Conservation (phyloP, 352 stramenopile genomes). For the Globisporangium heterothallicum region DNA sequence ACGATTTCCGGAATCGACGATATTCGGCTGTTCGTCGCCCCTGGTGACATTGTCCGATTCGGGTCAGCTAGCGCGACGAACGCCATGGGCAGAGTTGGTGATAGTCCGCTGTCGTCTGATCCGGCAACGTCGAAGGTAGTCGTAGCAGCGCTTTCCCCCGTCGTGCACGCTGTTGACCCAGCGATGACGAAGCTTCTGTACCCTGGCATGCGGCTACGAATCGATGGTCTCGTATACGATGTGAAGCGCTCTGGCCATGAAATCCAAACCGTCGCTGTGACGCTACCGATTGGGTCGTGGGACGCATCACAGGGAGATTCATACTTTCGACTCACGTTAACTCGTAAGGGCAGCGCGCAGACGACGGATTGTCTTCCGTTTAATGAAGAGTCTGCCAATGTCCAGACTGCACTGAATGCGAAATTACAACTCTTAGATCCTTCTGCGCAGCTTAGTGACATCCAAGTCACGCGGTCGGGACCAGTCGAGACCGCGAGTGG, state of each 20-base stretch:
- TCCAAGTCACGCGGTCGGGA: slow-evolving; percentile 51
- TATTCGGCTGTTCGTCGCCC: slow-evolving; percentile 58
- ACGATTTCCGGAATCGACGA: slow-evolving; percentile 46
- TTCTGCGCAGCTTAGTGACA: slow-evolving; percentile 20
- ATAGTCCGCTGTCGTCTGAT: slow-evolving; percentile 47
- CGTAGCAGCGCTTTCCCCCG: slow-evolving; percentile 37
- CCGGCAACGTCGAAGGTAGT: slow-evolving; percentile 44
- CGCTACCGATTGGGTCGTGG: slow-evolving; percentile 27
- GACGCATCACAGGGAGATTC: slow-evolving; percentile 1
- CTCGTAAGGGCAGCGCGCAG: slow-evolving; percentile 21
- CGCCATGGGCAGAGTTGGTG: slow-evolving; percentile 56
- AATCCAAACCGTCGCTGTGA: slow-evolving; percentile 74
- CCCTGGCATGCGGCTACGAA: slow-evolving; percentile 78
- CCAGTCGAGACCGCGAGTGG: slow-evolving; percentile 25
- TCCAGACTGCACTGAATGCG: slow-evolving; percentile 23
- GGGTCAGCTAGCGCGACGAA: slow-evolving; percentile 31
- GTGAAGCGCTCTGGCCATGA: slow-evolving; percentile 88
- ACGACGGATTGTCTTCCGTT: slow-evolving; percentile 39
- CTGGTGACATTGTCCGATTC: slow-evolving; percentile 65
- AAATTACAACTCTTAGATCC: slow-evolving; percentile 21
- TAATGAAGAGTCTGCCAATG: slow-evolving; percentile 17
- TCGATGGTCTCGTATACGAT: slow-evolving; percentile 85
- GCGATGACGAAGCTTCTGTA: slow-evolving; percentile 53
- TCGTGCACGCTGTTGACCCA: slow-evolving; percentile 23
- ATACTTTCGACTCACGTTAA: slow-evolving; percentile 44